A percentile compares a stretch with the other conserved stretches of the same genome.
Conservation (phyloP, 495 filamentous ascomycete species). For the Talaromyces nanjingensis region DNA sequence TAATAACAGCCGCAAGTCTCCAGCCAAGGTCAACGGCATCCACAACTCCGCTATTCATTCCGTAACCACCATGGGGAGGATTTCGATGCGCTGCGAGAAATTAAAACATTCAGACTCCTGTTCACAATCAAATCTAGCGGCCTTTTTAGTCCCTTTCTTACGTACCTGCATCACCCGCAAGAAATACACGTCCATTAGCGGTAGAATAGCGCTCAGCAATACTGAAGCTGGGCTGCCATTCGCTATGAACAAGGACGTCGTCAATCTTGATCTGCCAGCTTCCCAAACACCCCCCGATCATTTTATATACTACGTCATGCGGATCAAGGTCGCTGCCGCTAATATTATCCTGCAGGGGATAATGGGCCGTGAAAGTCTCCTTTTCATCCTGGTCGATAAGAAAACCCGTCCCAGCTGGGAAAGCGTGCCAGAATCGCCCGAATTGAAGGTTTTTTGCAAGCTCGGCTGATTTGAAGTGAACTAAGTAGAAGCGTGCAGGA, state of each 20-base stretch:
- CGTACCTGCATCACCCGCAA: conserved; percentile 42
- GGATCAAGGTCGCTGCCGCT: conserved; percentile 13
- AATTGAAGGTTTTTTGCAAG: conserved; percentile 12
- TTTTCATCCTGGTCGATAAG: conserved; percentile 24
- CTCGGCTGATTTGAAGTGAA: conserved; percentile 27
- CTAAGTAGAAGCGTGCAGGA: conserved; percentile 16
- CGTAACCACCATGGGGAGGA: conserved; percentile 34
- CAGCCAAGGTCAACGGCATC: conserved; percentile 25
- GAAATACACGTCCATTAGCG: conserved; percentile 32
- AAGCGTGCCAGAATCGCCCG: conserved; percentile 27
- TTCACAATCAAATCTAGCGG: background rate
- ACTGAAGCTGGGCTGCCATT: conserved; percentile 17
- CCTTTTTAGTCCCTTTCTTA: conserved; percentile 1
- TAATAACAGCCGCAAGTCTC: conserved; percentile 21
- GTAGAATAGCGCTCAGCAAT: conserved; percentile 15
- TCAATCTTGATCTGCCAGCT: conserved; percentile 20
- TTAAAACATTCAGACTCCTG: background rate
- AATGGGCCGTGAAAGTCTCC: conserved; percentile 26
- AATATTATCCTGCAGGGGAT: conserved; percentile 7
- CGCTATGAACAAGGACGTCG: conserved; percentile 20
- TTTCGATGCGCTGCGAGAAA: conserved; percentile 37
- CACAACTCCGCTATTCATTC: conserved; percentile 26
- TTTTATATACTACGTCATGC: conserved; percentile 14
- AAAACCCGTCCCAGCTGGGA: conserved; percentile 12
- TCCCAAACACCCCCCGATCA: conserved; percentile 16